Base-by-base conservation (phyloP, 2,329 filamentous ascomycete species). In the Dryadomyces sulphureus region DNA sequence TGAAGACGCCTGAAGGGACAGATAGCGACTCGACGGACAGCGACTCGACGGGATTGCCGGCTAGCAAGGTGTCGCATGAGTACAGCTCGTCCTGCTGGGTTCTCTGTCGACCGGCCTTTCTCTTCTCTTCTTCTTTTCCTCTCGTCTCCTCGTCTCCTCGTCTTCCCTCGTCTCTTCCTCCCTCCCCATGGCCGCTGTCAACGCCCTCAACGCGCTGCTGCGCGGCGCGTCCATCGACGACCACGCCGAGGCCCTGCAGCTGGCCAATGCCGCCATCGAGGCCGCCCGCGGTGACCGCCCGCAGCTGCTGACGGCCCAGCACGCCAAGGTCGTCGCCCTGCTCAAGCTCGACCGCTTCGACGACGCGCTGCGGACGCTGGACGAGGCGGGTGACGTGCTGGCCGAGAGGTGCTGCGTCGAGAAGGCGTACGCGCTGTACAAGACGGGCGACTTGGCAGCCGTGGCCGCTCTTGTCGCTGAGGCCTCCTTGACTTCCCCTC, bases 361-460 rank as follows among this genome's bases (percentile, higher is more conserved):
- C 48, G 85, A 92, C 60, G 84, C 83, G 40, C 66, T 87, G 41
- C 76, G 77, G 49, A 72, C 77, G 46, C 72, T 90, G 49, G 73
- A 79, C 49, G 75, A 79, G 32, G 77, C 70, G 17, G 77, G 78
- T 42, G 67, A 73, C 48, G 67, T 65, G 52, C 64, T 89, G 48
- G 75, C 79, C 57, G 65, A 73, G 35, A 63, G 64, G 48, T 84
- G 80, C 53, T 57, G 64, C 16, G 68, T 89, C 38, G 85, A 89
- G 61, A 80, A 80, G 59, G 76, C 82, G 2, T 93, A 93, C 65
- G 81, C 83, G n/a, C 70, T 89, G 19, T 93, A 92, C 65, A 92
- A 89, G 66, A 73, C 76, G 0, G 83, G 84, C 21, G 70, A 78
- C 52, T 71, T 86, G 1, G 66, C 72, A 19, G 79, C 81, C 47